Base-by-base conservation (phyloP, 1,139 yeast genomes). In the Yamadazyma dushanensis region DNA sequence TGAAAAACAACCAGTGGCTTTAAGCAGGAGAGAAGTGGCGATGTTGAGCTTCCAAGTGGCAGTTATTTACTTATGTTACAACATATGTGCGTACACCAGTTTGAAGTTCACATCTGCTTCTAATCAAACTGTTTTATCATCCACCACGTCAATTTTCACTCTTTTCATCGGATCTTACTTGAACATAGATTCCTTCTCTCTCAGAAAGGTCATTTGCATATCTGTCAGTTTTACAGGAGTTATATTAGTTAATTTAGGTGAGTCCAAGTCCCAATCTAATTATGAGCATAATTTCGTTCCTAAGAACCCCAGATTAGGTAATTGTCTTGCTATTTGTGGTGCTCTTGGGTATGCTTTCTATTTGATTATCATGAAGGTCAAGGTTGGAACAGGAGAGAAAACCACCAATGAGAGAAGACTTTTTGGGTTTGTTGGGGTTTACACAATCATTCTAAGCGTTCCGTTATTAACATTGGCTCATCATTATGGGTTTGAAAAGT, bases 81-180 rank as follows among this genome's bases (percentile, higher is more conserved):
- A 73, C 38, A 44, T 63, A 3, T 56, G 62, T 32, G 70, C 61
- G 4, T 62, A 75, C 56, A 38, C 57, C 8, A 59, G 76, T 7
- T 57, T 76, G 34, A 62, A 63, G 44, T 76, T 61, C 45, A 76
- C 82, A 0, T 66, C 77, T 4, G 79, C 80, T 0, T 71, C 80
- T 16, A 74, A 73, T 45, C 76, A 68, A 47, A 73, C 80, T 0
- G 73, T 76, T 3, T 51, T 76, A 20, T 66, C 78, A 3, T 68
- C 80, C 6, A 66, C 78, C 0, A 68, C 80, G 1, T 71, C 80
- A 4, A 63, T 74, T 3, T 76, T 75, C 50, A 72, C 80, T 0
- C 56, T 76, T 24, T 46, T 74, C 8, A 56, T 74, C 15, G 78
- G 80, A 0, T 59, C 56, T 1, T 26, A 56, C 8, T 49, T 66